Evolutionary conservation across 257 asterid species (phyloP), one percentile per base, ranked within the genome.

Genomic region (Gentiana straminea): DNA sequence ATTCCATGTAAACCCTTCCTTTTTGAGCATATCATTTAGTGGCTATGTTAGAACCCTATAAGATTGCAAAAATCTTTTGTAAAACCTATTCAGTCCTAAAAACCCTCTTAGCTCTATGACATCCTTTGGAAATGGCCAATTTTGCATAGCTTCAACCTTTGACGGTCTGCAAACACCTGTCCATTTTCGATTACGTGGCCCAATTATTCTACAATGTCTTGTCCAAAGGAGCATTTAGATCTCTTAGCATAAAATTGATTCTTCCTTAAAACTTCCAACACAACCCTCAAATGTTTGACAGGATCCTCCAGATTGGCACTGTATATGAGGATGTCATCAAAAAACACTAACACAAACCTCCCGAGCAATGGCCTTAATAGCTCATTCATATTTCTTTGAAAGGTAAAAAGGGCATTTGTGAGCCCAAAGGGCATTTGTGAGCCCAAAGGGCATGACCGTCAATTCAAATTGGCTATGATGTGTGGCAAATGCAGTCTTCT

Each of bases 401-500:
- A 49, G 6, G 33, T 39, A 39, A 7, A 15, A 15, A 15, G 24
- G 24, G 24, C 24, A 15, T 15, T 15, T 15, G 24, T 15, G 24
- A 15, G 24, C 24, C 24, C 24, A 39, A 39, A 7, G 44, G 44
- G 44, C 44, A 39, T 39, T 39, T 3, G 44, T 49, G n/a, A 15
- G 13, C 3, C 52, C 52, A 49, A 49, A 49, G 4, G 33, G 5
- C 5, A 13, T 49, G n/a, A 49, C 33, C 13, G 3, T 13, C 2
- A 61, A 61, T 13, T 41, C 45, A 45, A 48, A 63, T 7, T 51
- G 67, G 3, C 63, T 60, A 1, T 38, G 15, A 8, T 67, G 57
- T 0, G 64, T 63, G 0, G 3, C 2, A 7, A 51, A 63, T 0
- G 61, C 49, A 0, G 64, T 65, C 12, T 59, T 50, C 0, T 8